Conservation (phyloP, 2,329 filamentous ascomycete genomes). For the Zymoseptoria tritici region DNA sequence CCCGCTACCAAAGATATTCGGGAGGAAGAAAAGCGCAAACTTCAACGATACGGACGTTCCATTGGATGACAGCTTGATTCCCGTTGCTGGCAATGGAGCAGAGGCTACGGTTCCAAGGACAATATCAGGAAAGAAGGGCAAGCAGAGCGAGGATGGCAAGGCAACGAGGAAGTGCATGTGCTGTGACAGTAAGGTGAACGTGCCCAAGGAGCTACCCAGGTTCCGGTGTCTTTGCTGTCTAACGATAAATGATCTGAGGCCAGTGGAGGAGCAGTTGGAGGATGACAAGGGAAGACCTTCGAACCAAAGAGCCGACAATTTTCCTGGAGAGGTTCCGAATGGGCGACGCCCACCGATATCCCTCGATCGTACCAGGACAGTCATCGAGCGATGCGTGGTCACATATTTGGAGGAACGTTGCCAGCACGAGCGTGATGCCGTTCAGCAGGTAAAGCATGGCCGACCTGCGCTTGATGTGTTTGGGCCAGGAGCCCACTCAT, state of each 20-base stretch:
- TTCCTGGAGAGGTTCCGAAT: constrained; percentile 10
- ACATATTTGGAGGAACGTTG: constrained; percentile 40
- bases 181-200: constrained; percentile 71
- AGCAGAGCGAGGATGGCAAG: constrained; percentile 45
- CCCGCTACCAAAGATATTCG: constrained; percentile 67
- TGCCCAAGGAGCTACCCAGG: constrained; percentile 63
- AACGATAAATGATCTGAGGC: constrained; percentile 69
- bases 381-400: constrained; percentile 50
- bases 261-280: constrained; percentile 20
- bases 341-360: constrained; percentile 43
- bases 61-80: constrained; percentile 41
- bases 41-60: constrained; percentile 27
- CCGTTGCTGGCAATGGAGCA: constrained; percentile 31
- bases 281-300: constrained; percentile 13
- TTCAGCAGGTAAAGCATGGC: background rate
- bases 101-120: constrained; percentile 16
- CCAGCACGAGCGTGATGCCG: constrained; percentile 8
- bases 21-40: constrained; percentile 47
- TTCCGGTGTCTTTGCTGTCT: constrained; percentile 80
- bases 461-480: constrained; percentile 11
- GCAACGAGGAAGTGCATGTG: constrained; percentile 74
- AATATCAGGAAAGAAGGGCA: constrained; percentile 25
- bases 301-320: constrained; percentile 12
- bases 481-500: constrained; percentile 2
- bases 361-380: constrained; percentile 49